Evolutionary conservation across 345 rosid genomes (phyloP), one percentile per base, ranked within the genome.

Genomic region (Orychophragmus violaceus): DNA sequence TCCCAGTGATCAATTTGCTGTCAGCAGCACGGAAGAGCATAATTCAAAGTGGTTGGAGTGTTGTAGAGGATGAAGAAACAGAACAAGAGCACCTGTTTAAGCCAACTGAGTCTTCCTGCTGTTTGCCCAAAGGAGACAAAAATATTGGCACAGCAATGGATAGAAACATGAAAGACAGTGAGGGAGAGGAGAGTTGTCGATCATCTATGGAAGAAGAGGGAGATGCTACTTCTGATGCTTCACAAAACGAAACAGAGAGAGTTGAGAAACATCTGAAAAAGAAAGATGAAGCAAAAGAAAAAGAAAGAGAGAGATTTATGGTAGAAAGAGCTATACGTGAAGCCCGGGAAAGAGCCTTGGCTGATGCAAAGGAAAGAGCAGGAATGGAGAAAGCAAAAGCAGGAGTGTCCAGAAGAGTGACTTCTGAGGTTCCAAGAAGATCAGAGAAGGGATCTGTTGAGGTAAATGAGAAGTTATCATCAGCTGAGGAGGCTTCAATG

Each of bases 291-390:
- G 72, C 59, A 62, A 89, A 74, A 68, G 85, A 64, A 66, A 78
- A 69, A 69, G 87, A 80, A 69, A 76, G 75, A 67, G 89, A 87
- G 76, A 82, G 97, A 76, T 37, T 76, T 61, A 94, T 83, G 78
- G 98, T 90, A 46, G 96, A 88, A 75, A 87, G 96, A 80, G 98
- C 92, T 55, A 87, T 93, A 18, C 81, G 90, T 54, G 98, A 93
- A 80, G 98, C 94, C 50, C 90, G 96, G 27, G 95, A 83, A 83
- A 84, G 98, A 66, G 97, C 97, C 27, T 94, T 86, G 71, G 86
- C 86, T 73, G 99, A 87, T 68, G 99, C 91, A 63, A 84, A 73
- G 50, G 94, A 85, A 76, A 81, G 83, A 80, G 93, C 90, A 59
- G 96, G 83, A 74, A 79, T 78, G 37, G 88, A 87, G 80, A 92